phyloP scores from a whole-genome alignment of 495 filamentous ascomycete genomes.

The Podospora appendiculata region DNA sequence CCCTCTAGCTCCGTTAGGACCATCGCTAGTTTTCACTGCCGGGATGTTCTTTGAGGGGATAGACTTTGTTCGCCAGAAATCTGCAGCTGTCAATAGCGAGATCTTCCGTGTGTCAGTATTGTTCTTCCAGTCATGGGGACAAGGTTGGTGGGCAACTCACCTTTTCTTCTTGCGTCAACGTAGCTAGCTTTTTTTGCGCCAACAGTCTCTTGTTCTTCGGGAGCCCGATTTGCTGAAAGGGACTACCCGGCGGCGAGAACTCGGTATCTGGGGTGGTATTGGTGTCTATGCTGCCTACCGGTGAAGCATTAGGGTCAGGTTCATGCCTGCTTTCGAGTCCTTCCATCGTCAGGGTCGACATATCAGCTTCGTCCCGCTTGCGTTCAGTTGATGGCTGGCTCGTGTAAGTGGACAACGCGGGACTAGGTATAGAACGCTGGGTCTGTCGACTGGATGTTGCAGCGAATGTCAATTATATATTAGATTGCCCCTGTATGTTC shows the following conservation, averaged over 20 bases:
- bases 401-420: background rate
- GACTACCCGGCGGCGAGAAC: conserved; percentile 42
- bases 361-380: background rate
- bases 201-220: conserved; percentile 25
- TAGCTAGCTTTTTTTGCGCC: conserved; percentile 34
- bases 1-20: conserved; percentile 74
- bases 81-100: conserved; percentile 54
- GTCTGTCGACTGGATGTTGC: background rate
- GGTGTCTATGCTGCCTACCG: conserved; percentile 30
- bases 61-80: conserved; percentile 71
- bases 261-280: conserved; percentile 42
- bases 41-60: conserved; percentile 64
- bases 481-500: no score
- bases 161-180: conserved; percentile 47
- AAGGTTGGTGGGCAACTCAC: conserved; percentile 16
- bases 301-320: conserved; percentile 31
- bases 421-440: background rate
- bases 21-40: conserved; percentile 66
- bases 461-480: no score
- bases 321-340: conserved; percentile 20
- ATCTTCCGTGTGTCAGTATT: conserved; percentile 35
- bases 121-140: background rate
- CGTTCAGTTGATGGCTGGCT: background rate
- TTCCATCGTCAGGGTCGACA: conserved; percentile 9
- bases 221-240: conserved; percentile 21